A percentile compares a stretch with the other conserved stretches of the same genome.
phyloP scores from a whole-genome alignment of 306 rosid species.

The Sicyos edulis region DNA sequence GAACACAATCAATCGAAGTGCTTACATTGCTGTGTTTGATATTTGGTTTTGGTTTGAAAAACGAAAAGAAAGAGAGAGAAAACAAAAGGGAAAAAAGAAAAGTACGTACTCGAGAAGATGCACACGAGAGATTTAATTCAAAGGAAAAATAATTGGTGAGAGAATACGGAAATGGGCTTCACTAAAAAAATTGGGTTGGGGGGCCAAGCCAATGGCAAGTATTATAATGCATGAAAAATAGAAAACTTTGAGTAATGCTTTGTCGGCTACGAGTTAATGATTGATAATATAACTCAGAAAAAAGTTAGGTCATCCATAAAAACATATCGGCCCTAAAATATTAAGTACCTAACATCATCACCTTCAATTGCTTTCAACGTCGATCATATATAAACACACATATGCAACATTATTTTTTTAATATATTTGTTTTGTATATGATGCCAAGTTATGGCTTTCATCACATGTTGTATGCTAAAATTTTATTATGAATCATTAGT shows the following conservation, averaged over 20 bases:
- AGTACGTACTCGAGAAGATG: conserved; percentile 40
- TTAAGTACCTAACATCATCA: conserved; percentile 9
- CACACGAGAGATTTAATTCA: neutral
- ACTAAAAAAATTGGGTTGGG: neutral
- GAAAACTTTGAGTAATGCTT: neutral
- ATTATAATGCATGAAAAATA: neutral
- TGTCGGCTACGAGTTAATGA: conserved; percentile 17
- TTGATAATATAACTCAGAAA: neutral
- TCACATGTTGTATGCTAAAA: neutral
- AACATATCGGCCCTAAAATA: conserved; percentile 14
- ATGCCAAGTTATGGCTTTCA: conserved; percentile 7
- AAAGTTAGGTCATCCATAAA: conserved; percentile 16
- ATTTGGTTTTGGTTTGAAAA: conserved; percentile 31
- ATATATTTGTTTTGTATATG: neutral
- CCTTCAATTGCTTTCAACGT: neutral
- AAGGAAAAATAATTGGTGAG: neutral
- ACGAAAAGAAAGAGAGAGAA: conserved; percentile 3
- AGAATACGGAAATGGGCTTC: neutral
- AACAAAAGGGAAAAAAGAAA: conserved; percentile 18
- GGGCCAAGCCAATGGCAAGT: neutral
- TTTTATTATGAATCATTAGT: neutral
- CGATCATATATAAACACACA: neutral
- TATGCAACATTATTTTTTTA: neutral
- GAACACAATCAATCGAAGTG: conserved; percentile 2
- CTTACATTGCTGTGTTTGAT: conserved; percentile 30